Evolutionary conservation across 169 alveolate genomes (phyloP).

Genomic region (Fabrea salina): DNA sequence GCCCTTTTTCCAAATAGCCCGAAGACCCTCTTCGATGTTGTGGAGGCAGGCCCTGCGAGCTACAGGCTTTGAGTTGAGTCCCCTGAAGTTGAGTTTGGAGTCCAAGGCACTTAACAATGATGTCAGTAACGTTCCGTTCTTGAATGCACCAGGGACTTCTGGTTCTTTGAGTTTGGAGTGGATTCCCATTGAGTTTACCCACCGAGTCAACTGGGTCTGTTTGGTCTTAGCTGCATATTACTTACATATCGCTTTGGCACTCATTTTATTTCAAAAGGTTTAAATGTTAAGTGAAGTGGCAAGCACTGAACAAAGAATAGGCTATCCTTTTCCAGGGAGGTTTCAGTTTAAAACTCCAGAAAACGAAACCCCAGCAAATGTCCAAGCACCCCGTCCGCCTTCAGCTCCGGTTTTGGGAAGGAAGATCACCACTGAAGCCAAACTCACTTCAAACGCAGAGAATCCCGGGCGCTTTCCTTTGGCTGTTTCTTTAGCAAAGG

Average conservation of each 20-base stretch:
- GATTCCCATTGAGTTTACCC: neutral
- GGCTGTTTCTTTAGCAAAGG: neutral
- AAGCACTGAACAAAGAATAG: too few relatives aligned
- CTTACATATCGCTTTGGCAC: too few relatives aligned
- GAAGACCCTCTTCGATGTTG: neutral
- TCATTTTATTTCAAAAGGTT: too few relatives aligned
- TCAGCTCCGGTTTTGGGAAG: conserved; percentile 26
- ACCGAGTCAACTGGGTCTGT: too few relatives aligned
- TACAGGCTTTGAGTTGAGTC: neutral
- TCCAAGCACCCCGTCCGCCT: too few relatives aligned
- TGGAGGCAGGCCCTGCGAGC: neutral
- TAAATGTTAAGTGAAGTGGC: too few relatives aligned
- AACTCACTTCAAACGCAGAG: neutral
- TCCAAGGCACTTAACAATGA: neutral
- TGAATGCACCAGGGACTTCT: neutral
- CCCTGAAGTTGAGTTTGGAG: neutral
- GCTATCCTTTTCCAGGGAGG: too few relatives aligned
- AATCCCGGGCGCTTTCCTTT: neutral
- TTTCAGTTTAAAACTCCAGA: too few relatives aligned
- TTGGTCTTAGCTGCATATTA: too few relatives aligned
- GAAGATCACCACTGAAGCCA: conserved; percentile 9
- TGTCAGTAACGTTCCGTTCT: neutral
- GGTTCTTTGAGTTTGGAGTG: neutral
- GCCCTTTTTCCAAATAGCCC: neutral
- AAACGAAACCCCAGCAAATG: too few relatives aligned